Conservation (phyloP, 1,284 basidiomycete genomes). For the Psilocybe mexicana region DNA sequence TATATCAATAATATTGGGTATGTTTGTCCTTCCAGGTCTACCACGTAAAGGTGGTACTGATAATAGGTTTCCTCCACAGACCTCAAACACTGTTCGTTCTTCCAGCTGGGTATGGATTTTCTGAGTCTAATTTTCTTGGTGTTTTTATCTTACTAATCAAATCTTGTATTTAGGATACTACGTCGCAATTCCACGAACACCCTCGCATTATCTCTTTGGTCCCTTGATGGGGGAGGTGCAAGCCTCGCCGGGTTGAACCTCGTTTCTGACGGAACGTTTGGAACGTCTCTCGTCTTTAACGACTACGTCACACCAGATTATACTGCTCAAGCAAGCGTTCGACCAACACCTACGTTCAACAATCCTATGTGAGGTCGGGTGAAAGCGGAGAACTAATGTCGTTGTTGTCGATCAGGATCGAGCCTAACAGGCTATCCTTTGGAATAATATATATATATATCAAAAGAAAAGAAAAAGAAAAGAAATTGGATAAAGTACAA, state of each 20-base stretch:
- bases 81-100: slow-evolving; percentile 51
- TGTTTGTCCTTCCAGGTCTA: slow-evolving; percentile 1
- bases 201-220: slow-evolving; percentile 48
- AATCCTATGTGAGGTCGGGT: slow-evolving; percentile 26
- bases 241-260: slow-evolving; percentile 41
- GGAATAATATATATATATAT: too few species aligned
- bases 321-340: slow-evolving; percentile 27
- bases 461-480: background rate
- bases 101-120: slow-evolving; percentile 41
- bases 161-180: slow-evolving; percentile 36
- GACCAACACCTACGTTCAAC: slow-evolving; percentile 23
- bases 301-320: slow-evolving; percentile 42
- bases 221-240: slow-evolving; percentile 42
- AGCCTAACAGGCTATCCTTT: too few species aligned
- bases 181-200: slow-evolving; percentile 42
- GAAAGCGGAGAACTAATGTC: background rate
- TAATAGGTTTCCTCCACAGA: slow-evolving; percentile 22
- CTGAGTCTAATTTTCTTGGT: background rate
- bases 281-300: slow-evolving; percentile 35
- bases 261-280: slow-evolving; percentile 43
- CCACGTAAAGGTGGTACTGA: background rate
- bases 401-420: too few species aligned
- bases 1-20: slow-evolving; percentile 53
- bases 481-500: background rate
- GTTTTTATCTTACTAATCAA: background rate